phyloP scores from a whole-genome alignment of 2,329 filamentous ascomycete genomes.

The Exophiala calicioides region DNA sequence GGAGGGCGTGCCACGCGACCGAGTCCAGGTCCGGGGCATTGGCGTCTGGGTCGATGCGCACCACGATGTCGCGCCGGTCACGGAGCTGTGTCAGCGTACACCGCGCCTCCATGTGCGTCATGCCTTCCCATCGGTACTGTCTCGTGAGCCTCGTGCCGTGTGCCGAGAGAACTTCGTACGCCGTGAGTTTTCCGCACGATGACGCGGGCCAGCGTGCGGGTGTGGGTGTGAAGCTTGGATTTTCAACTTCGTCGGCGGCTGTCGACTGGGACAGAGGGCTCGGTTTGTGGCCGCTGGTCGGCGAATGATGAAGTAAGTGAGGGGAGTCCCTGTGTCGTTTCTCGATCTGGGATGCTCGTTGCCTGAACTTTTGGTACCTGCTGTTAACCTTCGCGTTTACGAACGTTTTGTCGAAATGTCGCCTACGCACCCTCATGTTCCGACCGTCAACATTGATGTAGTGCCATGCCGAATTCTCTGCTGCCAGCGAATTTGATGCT shows the following conservation, averaged over 20 bases:
- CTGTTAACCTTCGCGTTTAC: neutral
- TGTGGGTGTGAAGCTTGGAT: constrained; percentile 3
- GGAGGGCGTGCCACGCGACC: no score
- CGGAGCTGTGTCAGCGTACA: constrained; percentile 1
- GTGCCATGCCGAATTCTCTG: neutral
- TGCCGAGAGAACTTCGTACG: constrained; percentile 4
- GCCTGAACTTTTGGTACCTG: neutral
- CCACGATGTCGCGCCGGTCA: neutral
- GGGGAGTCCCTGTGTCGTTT: neutral
- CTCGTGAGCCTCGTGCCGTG: neutral
- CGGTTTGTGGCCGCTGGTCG: neutral
- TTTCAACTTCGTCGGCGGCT: constrained; percentile 3
- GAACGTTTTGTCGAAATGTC: constrained; percentile 5
- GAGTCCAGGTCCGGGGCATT: no score
- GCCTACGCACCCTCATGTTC: neutral
- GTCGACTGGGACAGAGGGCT: constrained; percentile 5
- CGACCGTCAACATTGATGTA: constrained; percentile 3
- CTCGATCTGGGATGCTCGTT: neutral
- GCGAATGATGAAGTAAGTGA: no score
- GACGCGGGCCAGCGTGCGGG: constrained; percentile 5
- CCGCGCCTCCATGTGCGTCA: neutral
- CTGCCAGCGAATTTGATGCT: neutral
- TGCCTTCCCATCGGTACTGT: constrained; percentile 6
- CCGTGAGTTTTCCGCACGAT: neutral
- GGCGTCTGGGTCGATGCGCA: neutral